Evolutionary conservation across 306 rosid genomes (phyloP), one percentile per base, ranked within the genome.

Genomic region (Morella rubra): DNA sequence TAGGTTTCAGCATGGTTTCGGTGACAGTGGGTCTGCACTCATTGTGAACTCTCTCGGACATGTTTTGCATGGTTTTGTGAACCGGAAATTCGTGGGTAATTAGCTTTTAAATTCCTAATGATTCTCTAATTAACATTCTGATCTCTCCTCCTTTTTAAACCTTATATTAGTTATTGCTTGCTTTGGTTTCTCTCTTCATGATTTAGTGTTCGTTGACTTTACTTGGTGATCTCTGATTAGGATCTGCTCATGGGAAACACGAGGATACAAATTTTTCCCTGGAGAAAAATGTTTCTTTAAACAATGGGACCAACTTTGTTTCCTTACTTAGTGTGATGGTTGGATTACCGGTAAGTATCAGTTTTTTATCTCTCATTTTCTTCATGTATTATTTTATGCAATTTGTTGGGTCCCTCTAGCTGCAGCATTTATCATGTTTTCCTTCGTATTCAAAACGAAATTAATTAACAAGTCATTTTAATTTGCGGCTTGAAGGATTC

Each of bases 281-380:
- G 44, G 75, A 53, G 44, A 68, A 49, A 5, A 74, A 20, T 40
- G 77, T 85, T 68, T 65, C 81, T 27, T 51, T 88, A 50, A 81
- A 64, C 20, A 81, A 70, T 41, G 91, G 89, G 44, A 68, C 60
- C 42, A 85, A 85, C 73, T 15, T 73, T 18, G 78, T 88, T 75
- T 85, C 91, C 44, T 72, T 88, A 18, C 87, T 88, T 37, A 83
- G 91, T 45, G 85, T 75, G 49, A 81, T 83, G 86, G 87, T 81
- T 12, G 89, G 89, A 64, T 69, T 88, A 69, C 85, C 82, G 78
- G 91, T 88, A 80, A 4, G 20, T 81, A 58, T 56, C 69, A 22
- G 16, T 15, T 74, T 41, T 47, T 11, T 22, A 22, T 67, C 64
- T 69, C 55, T 56, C 13, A 49, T 54, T 49, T 69, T 75, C 47